Evolutionary conservation across 1,284 basidiomycete genomes (phyloP), one percentile per base, ranked within the genome.

Genomic region (Fistulina hepatica): DNA sequence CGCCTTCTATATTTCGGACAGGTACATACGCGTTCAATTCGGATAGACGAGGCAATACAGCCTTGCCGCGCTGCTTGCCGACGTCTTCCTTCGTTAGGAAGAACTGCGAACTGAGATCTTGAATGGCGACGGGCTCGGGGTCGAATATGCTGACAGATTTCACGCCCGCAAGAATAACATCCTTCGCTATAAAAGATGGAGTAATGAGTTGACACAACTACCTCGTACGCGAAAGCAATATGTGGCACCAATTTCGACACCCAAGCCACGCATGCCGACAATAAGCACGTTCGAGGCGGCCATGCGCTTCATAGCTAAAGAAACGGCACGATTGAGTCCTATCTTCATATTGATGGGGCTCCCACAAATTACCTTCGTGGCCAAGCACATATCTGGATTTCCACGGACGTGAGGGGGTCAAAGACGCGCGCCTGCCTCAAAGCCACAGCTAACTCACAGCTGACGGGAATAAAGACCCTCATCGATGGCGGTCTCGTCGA

Each of bases 1-100:
- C 54, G 40, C 88, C 81, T 48, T 75, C 72, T 42, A 90, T 65
- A 60, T 83, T 71, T 31, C 83, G 78, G 41, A 98, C 83, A 33
- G 94, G 95, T 3, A 97, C 94, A 57, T 99, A 99, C 11, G 86
- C 73, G 57, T 99, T 99, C 42, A 99, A 69, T 60, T 98, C 95
- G 21, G 93, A 81, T 34, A 99, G 69, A 40, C 95, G 78, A n/a
- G 89, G 79, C 34, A 82, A 74, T 12, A 91, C 89, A 12, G 84
- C 91, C 39, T 78, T 73, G 39, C 89, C 95, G 46, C 95, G 73
- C 20, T 89, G 70, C 54, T 86, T 84, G 42, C 92, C 94, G 36
- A 97, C 55, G 56, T 99, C 95, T 40, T 75, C 75, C 55, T 80
- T 64, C 20, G 92, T 81, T 37, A 99, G 73, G 69, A 98, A 98